Base-by-base conservation (phyloP, 805 yeast genomes). In the Blastobotrys americana region DNA sequence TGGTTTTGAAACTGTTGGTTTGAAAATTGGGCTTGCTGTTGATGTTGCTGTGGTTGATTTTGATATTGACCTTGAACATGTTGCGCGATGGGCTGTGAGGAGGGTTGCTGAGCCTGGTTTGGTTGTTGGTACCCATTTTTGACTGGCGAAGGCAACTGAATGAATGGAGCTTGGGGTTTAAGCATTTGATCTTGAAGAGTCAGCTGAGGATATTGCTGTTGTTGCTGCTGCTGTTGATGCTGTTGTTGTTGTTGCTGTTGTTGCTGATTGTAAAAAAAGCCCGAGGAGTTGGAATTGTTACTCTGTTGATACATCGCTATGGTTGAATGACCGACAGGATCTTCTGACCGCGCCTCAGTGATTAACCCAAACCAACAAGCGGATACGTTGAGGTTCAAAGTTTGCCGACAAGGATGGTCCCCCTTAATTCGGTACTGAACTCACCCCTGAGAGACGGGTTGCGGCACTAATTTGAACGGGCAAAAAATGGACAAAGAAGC, bases 211-310 rank as follows among this genome's bases (percentile, higher is more conserved):
- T 25, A 25, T 13, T 25, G 31, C 31, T 25, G 31, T 25, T 25
- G 31, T 13, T 25, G 31, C 13, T 25, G 31, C 13, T 25, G 31
- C 31, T 25, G 31, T 25, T 25, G 31, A 8, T 25, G 31, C 31
- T 25, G 31, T 25, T 25, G 31, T 25, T 25, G 31, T 25, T 25
- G 31, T 13, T 25, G 31, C 31, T 25, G 34, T 17, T 39, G 42
- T 17, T 39, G 35, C 15, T 39, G 35, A 33, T 39, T 33, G 36
- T 39, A 39, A 21, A 39, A 39, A 19, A 39, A 39, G 17, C 42
- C 42, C 35, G 42, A 39, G 36, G 35, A 28, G 36, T 39, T 39
- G 21, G 42, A 39, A 13, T 10, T 9, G 36, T 39, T 39, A n/a
- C 23, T 16, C 20, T 39, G 42, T 27, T 39, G 42, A 22, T 39